Percentiles rank a stretch among this genome's conserved stretches.
These are phyloP conservation scores for Pseudogymnoascus pannorum DNA, from an alignment of 2,329 filamentous ascomycete genomes.

Conservation along the genomic window DNA sequence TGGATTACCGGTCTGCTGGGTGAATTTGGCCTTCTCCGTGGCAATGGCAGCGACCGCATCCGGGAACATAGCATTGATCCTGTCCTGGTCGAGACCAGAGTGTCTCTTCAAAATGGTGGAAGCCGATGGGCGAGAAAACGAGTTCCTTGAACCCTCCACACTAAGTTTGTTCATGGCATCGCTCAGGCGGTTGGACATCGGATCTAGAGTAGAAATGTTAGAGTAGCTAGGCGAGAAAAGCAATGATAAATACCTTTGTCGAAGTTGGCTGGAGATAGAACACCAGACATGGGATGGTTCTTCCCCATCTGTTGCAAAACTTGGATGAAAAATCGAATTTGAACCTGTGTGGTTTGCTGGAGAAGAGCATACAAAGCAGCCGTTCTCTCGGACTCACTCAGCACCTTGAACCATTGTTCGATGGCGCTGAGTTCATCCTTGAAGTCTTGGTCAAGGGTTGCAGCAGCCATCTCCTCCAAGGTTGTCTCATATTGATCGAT, in stretches of 20 bases:
- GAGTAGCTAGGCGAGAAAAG: conserved; percentile 5
- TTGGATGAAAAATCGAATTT: conserved; percentile 98
- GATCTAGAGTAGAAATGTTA: conserved; percentile 51
- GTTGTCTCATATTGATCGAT: conserved; percentile 99
- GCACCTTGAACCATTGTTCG: conserved; percentile 97
- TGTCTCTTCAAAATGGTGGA: conserved; percentile 73
- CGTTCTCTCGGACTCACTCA: conserved; percentile 93
- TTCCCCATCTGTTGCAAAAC: conserved; percentile 98
- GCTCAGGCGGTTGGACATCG: conserved; percentile 91
- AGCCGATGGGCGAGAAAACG: conserved; percentile 70
- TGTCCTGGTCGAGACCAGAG: conserved; percentile 85
- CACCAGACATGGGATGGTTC: conserved; percentile 92
- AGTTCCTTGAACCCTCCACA: conserved; percentile 80
- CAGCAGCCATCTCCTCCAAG: conserved; percentile 95
- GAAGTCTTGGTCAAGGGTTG: conserved; percentile 98
- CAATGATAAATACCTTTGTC: conserved; percentile 67
- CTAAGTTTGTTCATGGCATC: conserved; percentile 96
- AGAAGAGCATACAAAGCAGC: conserved; percentile 90
- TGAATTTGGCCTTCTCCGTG: conserved; percentile 95
- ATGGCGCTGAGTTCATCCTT: conserved; percentile 98
- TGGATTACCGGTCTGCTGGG: conserved; percentile 84
- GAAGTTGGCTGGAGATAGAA: conserved; percentile 90
- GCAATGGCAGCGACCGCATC: conserved; percentile 98
- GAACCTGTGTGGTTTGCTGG: conserved; percentile 97
- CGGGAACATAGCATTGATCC: conserved; percentile 98